These are phyloP conservation scores for Lentinula boryana DNA, from an alignment of 768 basidiomycete genomes.

Conservation along the genomic window DNA sequence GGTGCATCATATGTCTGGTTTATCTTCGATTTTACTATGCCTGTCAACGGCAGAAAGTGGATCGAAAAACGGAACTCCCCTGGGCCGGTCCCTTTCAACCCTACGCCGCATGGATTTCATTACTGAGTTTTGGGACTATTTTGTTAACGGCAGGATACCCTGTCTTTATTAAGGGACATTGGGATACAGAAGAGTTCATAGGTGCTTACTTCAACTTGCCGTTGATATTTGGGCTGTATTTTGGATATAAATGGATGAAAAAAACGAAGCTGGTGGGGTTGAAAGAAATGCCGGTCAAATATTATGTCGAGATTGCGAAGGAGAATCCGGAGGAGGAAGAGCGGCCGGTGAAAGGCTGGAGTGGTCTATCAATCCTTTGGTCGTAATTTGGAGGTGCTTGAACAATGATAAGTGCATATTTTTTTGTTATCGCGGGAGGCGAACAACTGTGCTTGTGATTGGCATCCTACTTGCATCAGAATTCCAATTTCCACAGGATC, in stretches of 20 bases:
- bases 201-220: constrained; percentile 40
- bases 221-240: constrained; percentile 34
- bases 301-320: constrained; percentile 5
- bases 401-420: no score
- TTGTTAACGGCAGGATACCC: constrained; percentile 10
- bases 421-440: no score
- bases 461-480: no score
- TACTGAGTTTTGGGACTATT: constrained; percentile 22
- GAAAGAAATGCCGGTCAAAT: constrained; percentile 3
- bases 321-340: constrained; percentile 3
- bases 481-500: no score
- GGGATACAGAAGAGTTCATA: background rate
- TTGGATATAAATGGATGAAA: constrained; percentile 37
- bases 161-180: constrained; percentile 20
- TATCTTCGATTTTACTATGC: constrained; percentile 4
- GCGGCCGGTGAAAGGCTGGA: background rate
- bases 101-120: constrained; percentile 23
- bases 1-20: constrained; percentile 1
- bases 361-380: background rate
- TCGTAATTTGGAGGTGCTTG: background rate
- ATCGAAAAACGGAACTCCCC: constrained; percentile 11
- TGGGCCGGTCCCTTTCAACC: constrained; percentile 33
- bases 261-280: constrained; percentile 24
- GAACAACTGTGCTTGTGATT: no score
- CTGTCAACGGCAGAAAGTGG: constrained; percentile 11